These are phyloP conservation scores for Penicillium turbatum DNA, from an alignment of 495 filamentous ascomycete species.

Conservation along the genomic window DNA sequence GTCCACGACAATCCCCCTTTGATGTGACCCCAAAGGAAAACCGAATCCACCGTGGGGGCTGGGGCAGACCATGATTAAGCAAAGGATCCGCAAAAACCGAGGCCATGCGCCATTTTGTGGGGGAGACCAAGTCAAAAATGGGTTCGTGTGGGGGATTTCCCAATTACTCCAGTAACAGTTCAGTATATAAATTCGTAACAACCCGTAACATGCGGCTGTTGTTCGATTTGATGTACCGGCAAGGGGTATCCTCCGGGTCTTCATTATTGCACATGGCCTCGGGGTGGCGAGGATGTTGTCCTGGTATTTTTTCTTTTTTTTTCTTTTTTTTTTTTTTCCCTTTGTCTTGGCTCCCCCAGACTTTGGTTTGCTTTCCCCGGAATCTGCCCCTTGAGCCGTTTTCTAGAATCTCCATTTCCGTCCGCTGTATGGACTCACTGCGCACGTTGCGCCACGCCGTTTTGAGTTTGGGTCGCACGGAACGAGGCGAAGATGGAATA, in stretches of 20 bases:
- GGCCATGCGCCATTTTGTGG: conserved; percentile 33
- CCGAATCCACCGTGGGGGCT: background rate
- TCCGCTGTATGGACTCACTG: conserved; percentile 6
- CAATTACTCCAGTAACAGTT: background rate
- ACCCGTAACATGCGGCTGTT: background rate
- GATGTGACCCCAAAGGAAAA: background rate
- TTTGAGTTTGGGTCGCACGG: conserved; percentile 26
- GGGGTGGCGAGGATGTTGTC: background rate
- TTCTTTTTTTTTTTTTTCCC: background rate
- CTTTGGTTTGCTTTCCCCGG: conserved; percentile 8
- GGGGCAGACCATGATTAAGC: conserved; percentile 1
- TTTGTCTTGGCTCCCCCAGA: conserved; percentile 4
- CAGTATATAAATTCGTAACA: background rate
- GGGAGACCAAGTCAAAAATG: conserved; percentile 15
- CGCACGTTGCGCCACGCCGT: conserved; percentile 24
- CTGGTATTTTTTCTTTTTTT: background rate
- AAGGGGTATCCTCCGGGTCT: conserved; percentile 9
- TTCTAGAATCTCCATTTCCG: conserved; percentile 21
- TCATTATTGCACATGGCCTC: conserved; percentile 4
- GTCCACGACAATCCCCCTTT: background rate
- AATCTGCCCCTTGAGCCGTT: conserved; percentile 7
- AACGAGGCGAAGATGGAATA: conserved; percentile 9
- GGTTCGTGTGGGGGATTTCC: conserved; percentile 30
- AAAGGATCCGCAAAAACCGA: conserved; percentile 19
- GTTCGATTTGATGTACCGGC: conserved; percentile 3